Percentiles rank a stretch among this genome's conserved stretches.
Conservation (phyloP, 768 basidiomycete genomes). For the Suillus subluteus region DNA sequence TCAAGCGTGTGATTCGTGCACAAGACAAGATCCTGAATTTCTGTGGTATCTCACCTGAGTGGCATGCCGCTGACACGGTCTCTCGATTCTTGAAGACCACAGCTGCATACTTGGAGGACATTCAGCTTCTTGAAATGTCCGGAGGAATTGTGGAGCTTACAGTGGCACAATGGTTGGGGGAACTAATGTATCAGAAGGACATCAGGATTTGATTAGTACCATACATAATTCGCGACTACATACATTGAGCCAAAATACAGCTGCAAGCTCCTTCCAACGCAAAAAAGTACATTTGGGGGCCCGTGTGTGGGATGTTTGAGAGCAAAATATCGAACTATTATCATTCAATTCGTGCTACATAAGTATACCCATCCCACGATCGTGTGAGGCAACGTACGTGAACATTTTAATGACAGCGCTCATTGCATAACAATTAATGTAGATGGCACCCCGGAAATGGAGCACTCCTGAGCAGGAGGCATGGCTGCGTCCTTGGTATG, state of each 20-base stretch:
- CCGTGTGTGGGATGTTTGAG: not conserved
- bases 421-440: conserved; percentile 6
- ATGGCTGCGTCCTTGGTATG: not conserved
- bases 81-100: not conserved
- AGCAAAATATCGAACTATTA: not conserved
- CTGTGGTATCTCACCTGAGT: not conserved
- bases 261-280: not conserved
- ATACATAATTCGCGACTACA: not conserved
- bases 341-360: conserved; percentile 2
- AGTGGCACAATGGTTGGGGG: not conserved
- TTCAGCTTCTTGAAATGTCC: not conserved
- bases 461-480: not conserved
- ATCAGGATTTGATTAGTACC: not conserved
- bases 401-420: conserved; percentile 1
- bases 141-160: not conserved
- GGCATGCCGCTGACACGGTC: not conserved
- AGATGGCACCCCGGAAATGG: not conserved
- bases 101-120: not conserved
- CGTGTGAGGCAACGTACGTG: not conserved
- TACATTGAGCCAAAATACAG: not conserved
- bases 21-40: not conserved
- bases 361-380: conserved; percentile 4
- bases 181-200: not conserved
- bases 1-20: not conserved
- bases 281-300: not conserved